Conservation (phyloP, 2,329 filamentous ascomycete genomes). For the Neofusicoccum kwambonambiense region DNA sequence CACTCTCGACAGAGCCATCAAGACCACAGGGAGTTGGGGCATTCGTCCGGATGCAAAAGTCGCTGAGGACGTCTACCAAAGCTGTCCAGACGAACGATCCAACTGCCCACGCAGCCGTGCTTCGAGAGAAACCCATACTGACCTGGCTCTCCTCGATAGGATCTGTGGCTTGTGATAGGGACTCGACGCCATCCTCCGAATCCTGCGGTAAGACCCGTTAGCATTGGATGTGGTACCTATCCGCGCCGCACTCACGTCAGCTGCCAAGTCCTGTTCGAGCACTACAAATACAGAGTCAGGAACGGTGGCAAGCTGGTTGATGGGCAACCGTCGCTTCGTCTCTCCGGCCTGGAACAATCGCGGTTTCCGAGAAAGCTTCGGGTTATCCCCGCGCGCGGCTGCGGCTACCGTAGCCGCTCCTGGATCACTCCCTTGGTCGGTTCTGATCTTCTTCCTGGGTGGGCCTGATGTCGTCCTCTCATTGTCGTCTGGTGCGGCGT, state of each 20-base stretch:
- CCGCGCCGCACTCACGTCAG: slow-evolving; percentile 16
- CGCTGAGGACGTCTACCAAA: too few relatives aligned
- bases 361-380: neutral
- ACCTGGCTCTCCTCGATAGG: slow-evolving; percentile 14
- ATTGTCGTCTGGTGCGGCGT: neutral
- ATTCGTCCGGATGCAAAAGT: too few relatives aligned
- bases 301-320: slow-evolving; percentile 29
- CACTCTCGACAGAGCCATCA: too few relatives aligned
- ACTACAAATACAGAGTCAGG: slow-evolving; percentile 22
- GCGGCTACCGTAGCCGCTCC: neutral
- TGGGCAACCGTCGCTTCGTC: slow-evolving; percentile 26
- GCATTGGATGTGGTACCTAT: neutral
- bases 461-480: neutral
- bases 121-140: too few relatives aligned
- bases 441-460: neutral
- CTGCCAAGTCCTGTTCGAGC: neutral
- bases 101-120: too few relatives aligned
- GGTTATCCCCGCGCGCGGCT: neutral
- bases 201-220: slow-evolving; percentile 7
- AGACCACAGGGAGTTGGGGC: too few relatives aligned
- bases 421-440: neutral
- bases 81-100: too few relatives aligned
- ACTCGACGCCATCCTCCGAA: neutral
- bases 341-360: neutral
- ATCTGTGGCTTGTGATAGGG: neutral